A percentile compares a stretch with the other conserved stretches of the same genome.
Evolutionary conservation across 1,284 basidiomycete genomes (phyloP).

Genomic region (Fomitopsis palustris): DNA sequence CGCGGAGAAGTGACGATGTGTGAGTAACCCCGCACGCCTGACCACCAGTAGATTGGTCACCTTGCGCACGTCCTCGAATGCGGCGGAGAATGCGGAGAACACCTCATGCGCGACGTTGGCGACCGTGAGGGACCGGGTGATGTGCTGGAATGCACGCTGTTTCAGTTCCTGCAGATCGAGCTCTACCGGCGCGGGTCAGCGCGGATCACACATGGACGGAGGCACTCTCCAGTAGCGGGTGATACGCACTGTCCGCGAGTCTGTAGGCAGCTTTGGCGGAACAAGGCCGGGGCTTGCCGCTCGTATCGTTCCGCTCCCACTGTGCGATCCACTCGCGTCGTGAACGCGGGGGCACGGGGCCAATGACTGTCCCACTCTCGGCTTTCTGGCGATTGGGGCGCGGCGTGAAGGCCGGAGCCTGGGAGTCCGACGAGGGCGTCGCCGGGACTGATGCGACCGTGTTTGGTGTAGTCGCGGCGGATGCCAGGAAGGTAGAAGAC

Average conservation of each 20-base stretch:
- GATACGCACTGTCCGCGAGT: conserved; percentile 72
- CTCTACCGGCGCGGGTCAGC: conserved; percentile 35
- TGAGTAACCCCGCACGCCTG: not conserved
- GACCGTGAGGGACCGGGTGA: conserved; percentile 69
- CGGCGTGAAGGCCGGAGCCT: conserved; percentile 22
- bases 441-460: conserved; percentile 14
- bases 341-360: conserved; percentile 32
- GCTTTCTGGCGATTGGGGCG: conserved; percentile 18
- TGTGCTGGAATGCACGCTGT: conserved; percentile 71
- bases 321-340: conserved; percentile 63
- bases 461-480: conserved; percentile 19
- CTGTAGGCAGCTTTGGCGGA: conserved; percentile 88
- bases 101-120: conserved; percentile 85
- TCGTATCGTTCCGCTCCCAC: conserved; percentile 55
- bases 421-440: conserved; percentile 29
- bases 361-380: conserved; percentile 12
- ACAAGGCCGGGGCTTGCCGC: conserved; percentile 67
- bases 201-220: not conserved
- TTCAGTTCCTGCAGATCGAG: conserved; percentile 68
- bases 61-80: conserved; percentile 82
- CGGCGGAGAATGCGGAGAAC: conserved; percentile 81
- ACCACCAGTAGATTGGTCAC: conserved; percentile 28
- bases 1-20: not conserved
- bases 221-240: not conserved
- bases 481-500: conserved; percentile 58